Base-by-base conservation (phyloP, 208 protist species). In the Acanthamoeba castellanii region DNA sequence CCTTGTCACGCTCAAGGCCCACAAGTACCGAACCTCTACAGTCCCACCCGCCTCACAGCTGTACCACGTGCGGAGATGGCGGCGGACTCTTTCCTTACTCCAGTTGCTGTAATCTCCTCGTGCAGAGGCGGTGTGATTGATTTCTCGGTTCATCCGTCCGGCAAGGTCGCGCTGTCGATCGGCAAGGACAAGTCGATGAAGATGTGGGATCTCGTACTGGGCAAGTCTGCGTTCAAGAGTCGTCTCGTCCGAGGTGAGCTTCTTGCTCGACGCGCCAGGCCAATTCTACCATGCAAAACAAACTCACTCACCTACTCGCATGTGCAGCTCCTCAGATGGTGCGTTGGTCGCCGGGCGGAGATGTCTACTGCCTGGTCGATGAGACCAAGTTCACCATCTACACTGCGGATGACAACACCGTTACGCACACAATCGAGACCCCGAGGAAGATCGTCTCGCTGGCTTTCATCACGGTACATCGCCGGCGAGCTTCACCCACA, bases 141-240 rank as follows among this genome's bases (percentile, higher is more conserved):
- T 18, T 68, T 90, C 32, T 90, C 82, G 22, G 82, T 90, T n/a
- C 82, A 90, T 47, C 82, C 82, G 32, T 70, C 82, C 16, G 82
- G 82, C 30, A 59, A 68, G 30, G 47, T 90, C 30, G 82, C 82
- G 57, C 32, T 90, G 50, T 90, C 82, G 16, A 68, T 90, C 52
- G 82, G 82, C 55, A 90, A 90, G 57, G 82, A 90, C 57, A 90
- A 90, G 82, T 70, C 47, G 50, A 59, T 90, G 52, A 90, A 90
- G 82, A 59, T 90, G 82, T 90, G 82, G 82, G 57, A 90, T 66
- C 82, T 90, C 37, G 27, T 66, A 5, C 66, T 5, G 8, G 82
- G 82, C 82, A 59, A 68, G 32, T 90, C 52, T 22, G 82, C 82
- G 0, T 90, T 90, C 82, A 90, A 59, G 52, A 66, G 30, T 34